These are phyloP conservation scores for Antrodiella citrinella DNA, from an alignment of 768 basidiomycete species.

Conservation along the genomic window DNA sequence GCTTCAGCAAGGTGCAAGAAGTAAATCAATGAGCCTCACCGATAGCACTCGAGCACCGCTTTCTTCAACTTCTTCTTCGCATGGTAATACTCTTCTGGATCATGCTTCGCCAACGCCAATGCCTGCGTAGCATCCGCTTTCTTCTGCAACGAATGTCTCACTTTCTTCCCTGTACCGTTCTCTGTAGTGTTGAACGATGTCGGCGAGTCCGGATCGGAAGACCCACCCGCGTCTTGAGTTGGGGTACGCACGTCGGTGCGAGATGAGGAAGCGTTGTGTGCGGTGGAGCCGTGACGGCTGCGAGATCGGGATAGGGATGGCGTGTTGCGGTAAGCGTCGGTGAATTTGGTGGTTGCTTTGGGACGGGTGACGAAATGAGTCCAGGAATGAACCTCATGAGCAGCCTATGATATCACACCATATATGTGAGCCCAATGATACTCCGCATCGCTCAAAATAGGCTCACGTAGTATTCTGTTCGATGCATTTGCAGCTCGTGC, in stretches of 20 bases:
- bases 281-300: background rate
- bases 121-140: background rate
- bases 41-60: constrained; percentile 80
- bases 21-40: constrained; percentile 30
- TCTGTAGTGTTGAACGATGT: background rate
- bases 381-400: background rate
- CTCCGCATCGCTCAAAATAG: background rate
- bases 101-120: constrained; percentile 16
- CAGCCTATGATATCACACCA: background rate
- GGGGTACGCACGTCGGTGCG: no score
- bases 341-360: no score
- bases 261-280: background rate
- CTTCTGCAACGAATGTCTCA: background rate
- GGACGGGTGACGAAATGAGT: background rate
- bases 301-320: no score
- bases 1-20: no score
- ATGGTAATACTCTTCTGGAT: constrained; percentile 73
- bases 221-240: background rate
- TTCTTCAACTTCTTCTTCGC: constrained; percentile 84
- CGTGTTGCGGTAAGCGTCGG: no score
- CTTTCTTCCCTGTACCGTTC: background rate
- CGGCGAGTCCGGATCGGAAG: background rate
- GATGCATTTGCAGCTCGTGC: constrained; percentile 64
- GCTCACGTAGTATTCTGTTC: constrained; percentile 47
- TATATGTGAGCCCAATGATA: no score